Conservation (phyloP, 495 filamentous ascomycete species). For the Staphylotrichum longicolle region DNA sequence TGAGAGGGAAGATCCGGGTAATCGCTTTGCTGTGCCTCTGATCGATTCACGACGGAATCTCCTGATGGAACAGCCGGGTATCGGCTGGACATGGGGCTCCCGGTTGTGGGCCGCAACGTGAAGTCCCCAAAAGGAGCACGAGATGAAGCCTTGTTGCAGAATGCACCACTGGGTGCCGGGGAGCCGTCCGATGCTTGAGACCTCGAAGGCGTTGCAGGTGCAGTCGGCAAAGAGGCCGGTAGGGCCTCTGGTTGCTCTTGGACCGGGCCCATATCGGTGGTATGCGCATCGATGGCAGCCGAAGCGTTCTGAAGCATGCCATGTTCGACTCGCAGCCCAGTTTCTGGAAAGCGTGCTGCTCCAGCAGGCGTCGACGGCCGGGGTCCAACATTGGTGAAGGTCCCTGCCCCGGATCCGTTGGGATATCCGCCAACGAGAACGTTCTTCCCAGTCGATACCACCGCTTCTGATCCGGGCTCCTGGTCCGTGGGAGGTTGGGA, state of each 20-base stretch:
- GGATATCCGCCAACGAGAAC: background rate
- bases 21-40: background rate
- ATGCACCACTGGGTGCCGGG: background rate
- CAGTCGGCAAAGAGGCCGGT: background rate
- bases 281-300: background rate
- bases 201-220: constrained; percentile 10
- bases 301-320: background rate
- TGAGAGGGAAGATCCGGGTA: constrained; percentile 9
- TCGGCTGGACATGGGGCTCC: background rate
- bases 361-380: background rate
- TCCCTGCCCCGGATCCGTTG: background rate
- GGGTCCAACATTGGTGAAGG: background rate
- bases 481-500: background rate
- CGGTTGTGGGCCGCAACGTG: background rate
- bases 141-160: background rate
- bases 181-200: background rate
- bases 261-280: background rate
- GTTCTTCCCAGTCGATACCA: background rate
- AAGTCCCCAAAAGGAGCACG: background rate
- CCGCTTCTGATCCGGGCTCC: background rate
- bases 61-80: background rate
- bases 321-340: background rate
- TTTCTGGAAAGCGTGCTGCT: no score
- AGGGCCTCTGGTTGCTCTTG: background rate
- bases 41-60: background rate